These are phyloP conservation scores for Aspergillus leporis DNA, from an alignment of 495 filamentous ascomycete species.

Conservation along the genomic window DNA sequence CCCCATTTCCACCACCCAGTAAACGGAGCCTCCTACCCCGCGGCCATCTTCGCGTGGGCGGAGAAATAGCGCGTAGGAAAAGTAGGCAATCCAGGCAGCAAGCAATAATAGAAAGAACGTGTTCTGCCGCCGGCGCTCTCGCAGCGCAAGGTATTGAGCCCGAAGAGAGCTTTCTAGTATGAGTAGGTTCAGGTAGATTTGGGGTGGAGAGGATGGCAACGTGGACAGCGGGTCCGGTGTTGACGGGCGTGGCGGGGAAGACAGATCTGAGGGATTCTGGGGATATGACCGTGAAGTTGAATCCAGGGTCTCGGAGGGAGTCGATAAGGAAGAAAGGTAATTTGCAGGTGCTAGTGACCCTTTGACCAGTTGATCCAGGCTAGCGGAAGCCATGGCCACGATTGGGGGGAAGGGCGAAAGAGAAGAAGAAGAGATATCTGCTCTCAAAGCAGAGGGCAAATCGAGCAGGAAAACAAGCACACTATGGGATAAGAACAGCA, in stretches of 20 bases:
- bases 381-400: conserved; percentile 52
- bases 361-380: conserved; percentile 86
- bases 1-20: conserved; percentile 88
- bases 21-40: conserved; percentile 87
- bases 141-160: conserved; percentile 86
- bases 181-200: conserved; percentile 97
- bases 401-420: conserved; percentile 6
- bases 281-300: conserved; percentile 31
- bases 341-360: conserved; percentile 62
- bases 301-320: conserved; percentile 39
- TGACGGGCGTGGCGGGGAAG: conserved; percentile 40
- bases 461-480: conserved; percentile 15
- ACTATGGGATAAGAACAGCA: conserved; percentile 8
- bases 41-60: conserved; percentile 87
- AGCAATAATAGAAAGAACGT: conserved; percentile 90
- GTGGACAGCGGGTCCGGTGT: conserved; percentile 73
- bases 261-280: conserved; percentile 32
- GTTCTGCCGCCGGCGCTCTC: conserved; percentile 85
- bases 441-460: not conserved
- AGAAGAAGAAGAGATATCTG: not conserved
- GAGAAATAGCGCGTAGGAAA: conserved; percentile 83
- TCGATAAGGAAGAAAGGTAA: conserved; percentile 31
- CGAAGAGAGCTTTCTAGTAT: conserved; percentile 95
- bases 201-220: conserved; percentile 87
- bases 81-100: conserved; percentile 74